Conservation (phyloP, 78 protist genomes). For the Dictyostelium brefeldianum region DNA sequence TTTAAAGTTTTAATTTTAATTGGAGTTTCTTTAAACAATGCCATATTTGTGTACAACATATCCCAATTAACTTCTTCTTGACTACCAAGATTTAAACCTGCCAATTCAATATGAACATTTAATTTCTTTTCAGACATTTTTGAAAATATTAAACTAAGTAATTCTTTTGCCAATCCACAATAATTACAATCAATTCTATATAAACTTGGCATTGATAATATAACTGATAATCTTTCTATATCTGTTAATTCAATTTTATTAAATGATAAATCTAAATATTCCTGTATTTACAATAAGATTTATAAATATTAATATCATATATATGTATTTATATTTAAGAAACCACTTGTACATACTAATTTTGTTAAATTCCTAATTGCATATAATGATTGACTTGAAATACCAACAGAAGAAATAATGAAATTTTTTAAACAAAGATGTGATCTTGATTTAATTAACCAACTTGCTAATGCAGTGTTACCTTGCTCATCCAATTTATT, state of each 20-base stretch:
- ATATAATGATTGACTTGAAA: slow-evolving; percentile 30
- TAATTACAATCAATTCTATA: slow-evolving; percentile 55
- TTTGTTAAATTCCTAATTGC: slow-evolving; percentile 8
- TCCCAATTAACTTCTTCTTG: slow-evolving; percentile 37
- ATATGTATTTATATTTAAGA: not conserved
- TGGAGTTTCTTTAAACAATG: slow-evolving; percentile 28
- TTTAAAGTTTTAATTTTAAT: slow-evolving; percentile 40
- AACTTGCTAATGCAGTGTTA: slow-evolving; percentile 40
- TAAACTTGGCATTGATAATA: slow-evolving; percentile 30
- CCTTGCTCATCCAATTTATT: slow-evolving; percentile 50
- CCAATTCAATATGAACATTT: slow-evolving; percentile 53
- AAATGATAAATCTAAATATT: slow-evolving; percentile 48
- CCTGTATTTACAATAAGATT: not conserved
- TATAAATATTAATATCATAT: not conserved
- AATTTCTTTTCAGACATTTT: slow-evolving; percentile 71
- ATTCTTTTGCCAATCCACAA: slow-evolving; percentile 44
- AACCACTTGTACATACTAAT: slow-evolving; percentile 1
- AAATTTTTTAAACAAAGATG: slow-evolving; percentile 29
- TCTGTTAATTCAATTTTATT: slow-evolving; percentile 50
- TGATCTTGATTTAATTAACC: slow-evolving; percentile 48
- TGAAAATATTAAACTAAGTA: slow-evolving; percentile 31
- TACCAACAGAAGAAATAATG: slow-evolving; percentile 7
- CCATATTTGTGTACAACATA: slow-evolving; percentile 27
- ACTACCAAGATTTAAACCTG: slow-evolving; percentile 17
- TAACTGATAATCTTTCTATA: slow-evolving; percentile 31